These are phyloP conservation scores for Globisporangium camurandrum DNA, from an alignment of 352 stramenopile genomes.

Conservation along the genomic window DNA sequence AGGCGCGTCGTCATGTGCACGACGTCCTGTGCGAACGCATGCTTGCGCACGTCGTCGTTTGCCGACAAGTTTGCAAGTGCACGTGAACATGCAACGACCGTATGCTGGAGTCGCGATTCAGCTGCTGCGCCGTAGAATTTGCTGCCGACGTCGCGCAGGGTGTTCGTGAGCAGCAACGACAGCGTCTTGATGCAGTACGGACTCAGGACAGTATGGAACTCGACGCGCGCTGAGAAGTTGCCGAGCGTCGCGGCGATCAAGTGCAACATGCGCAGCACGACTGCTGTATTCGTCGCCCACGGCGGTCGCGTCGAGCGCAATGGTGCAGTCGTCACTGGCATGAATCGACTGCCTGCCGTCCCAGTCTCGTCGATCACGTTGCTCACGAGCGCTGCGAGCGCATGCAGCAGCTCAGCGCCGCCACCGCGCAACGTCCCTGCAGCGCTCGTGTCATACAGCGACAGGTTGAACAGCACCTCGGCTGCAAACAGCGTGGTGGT, in stretches of 20 bases:
- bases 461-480: slow-evolving; percentile 69
- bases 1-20: slow-evolving; percentile 45
- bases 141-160: slow-evolving; percentile 40
- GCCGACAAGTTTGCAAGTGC: slow-evolving; percentile 64
- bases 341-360: slow-evolving; percentile 9
- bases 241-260: slow-evolving; percentile 51
- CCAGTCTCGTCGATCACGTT: slow-evolving; percentile 31
- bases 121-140: slow-evolving; percentile 21
- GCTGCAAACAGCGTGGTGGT: slow-evolving; percentile 46
- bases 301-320: neutral
- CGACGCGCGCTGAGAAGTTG: slow-evolving; percentile 59
- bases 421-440: slow-evolving; percentile 41
- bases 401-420: slow-evolving; percentile 48
- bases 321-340: slow-evolving; percentile 1
- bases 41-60: slow-evolving; percentile 41
- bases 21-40: slow-evolving; percentile 43
- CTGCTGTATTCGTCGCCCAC: slow-evolving; percentile 6
- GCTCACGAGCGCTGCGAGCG: slow-evolving; percentile 32
- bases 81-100: slow-evolving; percentile 42
- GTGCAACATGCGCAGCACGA: slow-evolving; percentile 26
- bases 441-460: slow-evolving; percentile 50
- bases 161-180: slow-evolving; percentile 30
- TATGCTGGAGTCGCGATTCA: slow-evolving; percentile 35
- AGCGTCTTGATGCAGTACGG: slow-evolving; percentile 45
- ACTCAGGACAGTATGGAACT: slow-evolving; percentile 48